phyloP scores from a whole-genome alignment of 139 green algal species.

The Eudorina sp. region DNA sequence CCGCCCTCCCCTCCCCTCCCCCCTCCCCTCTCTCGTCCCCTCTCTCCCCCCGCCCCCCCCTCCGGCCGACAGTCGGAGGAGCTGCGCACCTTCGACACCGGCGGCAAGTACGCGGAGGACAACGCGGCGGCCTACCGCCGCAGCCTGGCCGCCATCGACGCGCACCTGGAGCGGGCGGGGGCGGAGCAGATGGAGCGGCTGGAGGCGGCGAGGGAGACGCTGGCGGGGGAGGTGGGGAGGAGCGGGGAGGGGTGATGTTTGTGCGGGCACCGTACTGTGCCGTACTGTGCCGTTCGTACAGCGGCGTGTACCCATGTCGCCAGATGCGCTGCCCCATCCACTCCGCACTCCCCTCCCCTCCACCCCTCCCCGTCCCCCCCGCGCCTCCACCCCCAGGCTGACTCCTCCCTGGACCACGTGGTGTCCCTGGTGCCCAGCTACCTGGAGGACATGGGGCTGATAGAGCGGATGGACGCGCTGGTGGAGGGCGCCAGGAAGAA shows the following conservation, averaged over 20 bases:
- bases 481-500: conserved; percentile 56
- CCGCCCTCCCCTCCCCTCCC: neutral
- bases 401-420: conserved; percentile 57
- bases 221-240: conserved; percentile 35
- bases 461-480: conserved; percentile 65
- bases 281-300: no score
- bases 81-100: conserved; percentile 54
- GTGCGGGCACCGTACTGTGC: no score
- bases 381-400: conserved; percentile 37
- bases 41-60: no score
- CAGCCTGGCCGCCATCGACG: conserved; percentile 59
- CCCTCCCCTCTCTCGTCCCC: neutral
- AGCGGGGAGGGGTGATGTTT: neutral
- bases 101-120: conserved; percentile 52
- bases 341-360: no score
- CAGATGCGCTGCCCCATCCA: neutral
- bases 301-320: neutral
- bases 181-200: conserved; percentile 39
- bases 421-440: conserved; percentile 62
- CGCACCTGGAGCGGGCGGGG: conserved; percentile 46
- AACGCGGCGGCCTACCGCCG: conserved; percentile 56
- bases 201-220: conserved; percentile 20
- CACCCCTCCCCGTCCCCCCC: no score
- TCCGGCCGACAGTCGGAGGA: conserved; percentile 8
- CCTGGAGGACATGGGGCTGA: conserved; percentile 68